A percentile compares a stretch with the other conserved stretches of the same genome.
These are phyloP conservation scores for Grifola frondosa DNA, from an alignment of 1,284 basidiomycete species.

Conservation along the genomic window DNA sequence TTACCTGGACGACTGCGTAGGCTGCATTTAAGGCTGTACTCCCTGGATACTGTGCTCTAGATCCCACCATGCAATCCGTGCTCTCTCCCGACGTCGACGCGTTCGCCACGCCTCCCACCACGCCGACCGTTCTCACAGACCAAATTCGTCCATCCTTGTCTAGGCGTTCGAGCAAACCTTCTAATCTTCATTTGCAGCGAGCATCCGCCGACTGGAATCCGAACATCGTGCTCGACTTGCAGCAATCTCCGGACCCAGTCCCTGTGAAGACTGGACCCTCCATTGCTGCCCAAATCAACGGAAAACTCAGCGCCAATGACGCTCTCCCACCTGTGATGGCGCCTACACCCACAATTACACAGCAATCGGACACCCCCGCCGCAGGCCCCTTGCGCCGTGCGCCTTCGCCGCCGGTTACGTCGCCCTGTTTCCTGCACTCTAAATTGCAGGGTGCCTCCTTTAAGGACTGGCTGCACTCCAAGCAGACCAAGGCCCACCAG, in stretches of 20 bases:
- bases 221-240: conserved; percentile 33
- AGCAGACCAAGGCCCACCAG: conserved; percentile 49
- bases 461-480: conserved; percentile 64
- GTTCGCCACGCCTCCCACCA: conserved; percentile 64
- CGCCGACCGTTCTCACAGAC: conserved; percentile 38
- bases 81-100: conserved; percentile 50
- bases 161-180: conserved; percentile 30
- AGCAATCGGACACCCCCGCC: conserved; percentile 20
- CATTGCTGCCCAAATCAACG: conserved; percentile 18
- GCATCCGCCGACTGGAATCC: conserved; percentile 26
- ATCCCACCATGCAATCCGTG: conserved; percentile 16
- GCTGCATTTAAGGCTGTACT: no score
- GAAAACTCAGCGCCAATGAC: conserved; percentile 26
- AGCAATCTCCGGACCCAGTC: conserved; percentile 29
- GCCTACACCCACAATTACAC: conserved; percentile 21
- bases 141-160: conserved; percentile 35
- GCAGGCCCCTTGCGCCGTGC: conserved; percentile 18
- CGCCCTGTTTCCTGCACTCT: conserved; percentile 87
- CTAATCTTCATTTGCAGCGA: conserved; percentile 28
- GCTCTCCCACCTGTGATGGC: conserved; percentile 18
- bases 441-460: conserved; percentile 75
- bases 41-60: no score
- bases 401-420: conserved; percentile 41
- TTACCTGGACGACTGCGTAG: no score
- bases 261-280: no score